Conservation (phyloP, 495 filamentous ascomycete genomes). For the Penicillium daleae region DNA sequence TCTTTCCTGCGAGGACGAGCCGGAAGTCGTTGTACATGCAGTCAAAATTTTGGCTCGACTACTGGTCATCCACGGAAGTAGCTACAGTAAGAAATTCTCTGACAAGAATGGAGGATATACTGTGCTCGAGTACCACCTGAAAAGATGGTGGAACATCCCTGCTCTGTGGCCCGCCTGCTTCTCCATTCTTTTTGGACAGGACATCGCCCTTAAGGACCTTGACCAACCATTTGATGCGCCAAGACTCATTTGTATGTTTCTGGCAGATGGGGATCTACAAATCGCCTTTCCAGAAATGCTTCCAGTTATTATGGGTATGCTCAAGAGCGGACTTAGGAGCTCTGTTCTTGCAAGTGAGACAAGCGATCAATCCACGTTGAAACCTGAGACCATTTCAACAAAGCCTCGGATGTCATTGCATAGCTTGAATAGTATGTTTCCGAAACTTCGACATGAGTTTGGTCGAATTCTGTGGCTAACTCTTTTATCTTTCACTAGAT, state of each 20-base stretch:
- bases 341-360: conserved; percentile 25
- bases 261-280: conserved; percentile 52
- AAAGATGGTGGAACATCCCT: conserved; percentile 86
- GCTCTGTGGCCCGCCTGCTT: conserved; percentile 89
- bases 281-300: conserved; percentile 79
- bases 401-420: conserved; percentile 28
- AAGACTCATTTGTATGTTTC: conserved; percentile 72
- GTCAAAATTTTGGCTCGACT: conserved; percentile 86
- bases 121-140: conserved; percentile 79
- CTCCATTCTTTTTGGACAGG: conserved; percentile 81
- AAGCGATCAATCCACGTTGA: neutral
- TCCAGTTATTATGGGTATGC: conserved; percentile 81
- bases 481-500: conserved; percentile 12
- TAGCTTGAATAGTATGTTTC: conserved; percentile 25
- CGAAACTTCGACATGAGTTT: neutral
- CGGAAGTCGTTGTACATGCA: conserved; percentile 79
- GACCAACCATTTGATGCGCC: conserved; percentile 73
- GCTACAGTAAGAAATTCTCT: conserved; percentile 82
- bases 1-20: conserved; percentile 84
- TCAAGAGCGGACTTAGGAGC: conserved; percentile 76
- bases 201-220: conserved; percentile 75
- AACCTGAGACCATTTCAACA: neutral
- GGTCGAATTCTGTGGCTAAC: neutral
- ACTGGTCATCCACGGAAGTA: conserved; percentile 74
- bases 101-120: conserved; percentile 84